A percentile compares a stretch with the other conserved stretches of the same genome.
Conservation (phyloP, 495 filamentous ascomycete species). For the Aspergillus ostianus region DNA sequence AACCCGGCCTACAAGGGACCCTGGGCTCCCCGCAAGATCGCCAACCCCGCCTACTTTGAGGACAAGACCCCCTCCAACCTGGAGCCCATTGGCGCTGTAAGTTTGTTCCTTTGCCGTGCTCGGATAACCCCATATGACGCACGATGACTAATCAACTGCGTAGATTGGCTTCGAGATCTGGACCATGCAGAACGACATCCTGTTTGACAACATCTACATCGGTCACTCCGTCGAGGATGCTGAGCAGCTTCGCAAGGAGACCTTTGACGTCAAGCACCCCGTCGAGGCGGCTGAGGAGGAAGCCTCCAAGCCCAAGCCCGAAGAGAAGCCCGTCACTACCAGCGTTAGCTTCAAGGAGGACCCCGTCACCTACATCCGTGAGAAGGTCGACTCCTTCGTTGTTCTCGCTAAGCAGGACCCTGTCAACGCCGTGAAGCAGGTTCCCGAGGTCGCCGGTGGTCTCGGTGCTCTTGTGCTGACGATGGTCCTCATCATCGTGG, state of each 20-base stretch:
- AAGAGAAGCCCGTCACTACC: slow-evolving; percentile 61
- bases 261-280: slow-evolving; percentile 87
- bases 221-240: slow-evolving; percentile 96
- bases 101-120: slow-evolving; percentile 30
- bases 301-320: slow-evolving; percentile 75
- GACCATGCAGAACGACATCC: slow-evolving; percentile 99
- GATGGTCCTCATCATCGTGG: slow-evolving; percentile 65
- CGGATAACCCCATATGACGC: background rate
- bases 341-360: slow-evolving; percentile 92
- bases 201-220: slow-evolving; percentile 99
- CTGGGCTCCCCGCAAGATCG: slow-evolving; percentile 93
- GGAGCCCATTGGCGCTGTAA: slow-evolving; percentile 95
- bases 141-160: slow-evolving; percentile 12
- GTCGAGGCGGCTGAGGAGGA: slow-evolving; percentile 83
- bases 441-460: slow-evolving; percentile 86
- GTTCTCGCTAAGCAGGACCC: slow-evolving; percentile 85
- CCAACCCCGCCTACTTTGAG: slow-evolving; percentile 96
- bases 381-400: slow-evolving; percentile 88
- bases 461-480: slow-evolving; percentile 66
- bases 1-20: slow-evolving; percentile 98
- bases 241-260: slow-evolving; percentile 83
- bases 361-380: slow-evolving; percentile 81
- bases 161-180: slow-evolving; percentile 98
- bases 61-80: slow-evolving; percentile 96
- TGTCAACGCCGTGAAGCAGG: slow-evolving; percentile 82